Percentiles rank a stretch among this genome's conserved stretches.
These are phyloP conservation scores for Pterulicium gracile DNA, from an alignment of 1,284 basidiomycete species.

Conservation along the genomic window DNA sequence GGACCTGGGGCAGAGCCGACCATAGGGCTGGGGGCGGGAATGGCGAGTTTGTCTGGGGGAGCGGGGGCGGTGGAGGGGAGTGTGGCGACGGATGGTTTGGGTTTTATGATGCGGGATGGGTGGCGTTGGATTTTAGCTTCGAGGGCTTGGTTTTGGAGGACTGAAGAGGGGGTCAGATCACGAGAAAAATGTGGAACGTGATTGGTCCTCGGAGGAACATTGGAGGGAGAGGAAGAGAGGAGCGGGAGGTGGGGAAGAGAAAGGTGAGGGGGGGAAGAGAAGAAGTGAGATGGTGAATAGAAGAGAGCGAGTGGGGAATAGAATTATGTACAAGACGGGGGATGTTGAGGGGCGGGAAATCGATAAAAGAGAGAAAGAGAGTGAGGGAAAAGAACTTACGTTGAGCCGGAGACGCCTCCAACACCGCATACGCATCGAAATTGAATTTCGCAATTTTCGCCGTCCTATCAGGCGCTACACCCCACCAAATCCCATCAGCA, in stretches of 20 bases:
- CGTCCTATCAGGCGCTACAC: conserved; percentile 83
- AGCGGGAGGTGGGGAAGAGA: background rate
- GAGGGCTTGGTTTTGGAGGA: conserved; percentile 72
- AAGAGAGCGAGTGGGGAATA: too few relatives aligned
- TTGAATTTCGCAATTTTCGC: conserved; percentile 84
- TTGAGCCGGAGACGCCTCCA: conserved; percentile 69
- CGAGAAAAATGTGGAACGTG: background rate
- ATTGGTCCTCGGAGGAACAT: too few relatives aligned
- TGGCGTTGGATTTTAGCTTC: conserved; percentile 71
- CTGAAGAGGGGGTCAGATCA: conserved; percentile 27
- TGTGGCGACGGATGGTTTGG: conserved; percentile 28
- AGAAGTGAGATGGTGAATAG: too few relatives aligned
- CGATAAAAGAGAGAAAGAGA: background rate
- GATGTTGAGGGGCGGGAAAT: background rate
- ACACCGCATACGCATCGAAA: conserved; percentile 83
- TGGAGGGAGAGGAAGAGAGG: too few relatives aligned
- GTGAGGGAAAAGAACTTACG: conserved; percentile 31
- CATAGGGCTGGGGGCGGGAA: conserved; percentile 18
- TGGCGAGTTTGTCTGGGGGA: conserved; percentile 12
- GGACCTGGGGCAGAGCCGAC: conserved; percentile 15
- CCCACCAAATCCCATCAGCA: conserved; percentile 4
- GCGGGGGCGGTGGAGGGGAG: conserved; percentile 13
- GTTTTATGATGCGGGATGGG: conserved; percentile 56
- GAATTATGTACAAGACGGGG: too few relatives aligned
- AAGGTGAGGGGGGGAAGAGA: background rate